These are phyloP conservation scores for Saturnispora sanitii DNA, from an alignment of 805 yeast genomes.

Conservation along the genomic window DNA sequence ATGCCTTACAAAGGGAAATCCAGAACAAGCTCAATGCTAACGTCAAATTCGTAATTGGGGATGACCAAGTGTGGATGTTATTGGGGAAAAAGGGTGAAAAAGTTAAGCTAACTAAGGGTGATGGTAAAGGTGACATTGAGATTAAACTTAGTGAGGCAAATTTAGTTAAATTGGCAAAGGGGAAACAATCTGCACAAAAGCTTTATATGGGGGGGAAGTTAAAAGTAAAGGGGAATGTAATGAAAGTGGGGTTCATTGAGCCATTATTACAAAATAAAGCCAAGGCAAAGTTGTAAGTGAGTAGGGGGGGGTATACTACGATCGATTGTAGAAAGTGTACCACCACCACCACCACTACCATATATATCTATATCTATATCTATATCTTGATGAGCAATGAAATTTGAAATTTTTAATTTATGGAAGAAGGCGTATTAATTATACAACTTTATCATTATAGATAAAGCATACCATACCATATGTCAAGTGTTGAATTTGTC, in stretches of 20 bases:
- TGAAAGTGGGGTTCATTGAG: slow-evolving; percentile 79
- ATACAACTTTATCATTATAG: no score
- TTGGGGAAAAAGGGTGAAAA: no score
- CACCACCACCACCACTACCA: background rate
- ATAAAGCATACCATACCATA: no score
- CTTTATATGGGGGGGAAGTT: slow-evolving; percentile 76
- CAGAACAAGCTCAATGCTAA: no score
- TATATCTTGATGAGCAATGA: no score
- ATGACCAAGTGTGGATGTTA: no score
- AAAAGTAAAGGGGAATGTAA: slow-evolving; percentile 82
- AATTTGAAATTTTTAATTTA: no score
- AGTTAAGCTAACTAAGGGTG: no score
- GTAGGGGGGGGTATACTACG: background rate
- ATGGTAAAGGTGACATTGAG: slow-evolving; percentile 4
- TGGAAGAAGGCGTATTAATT: no score
- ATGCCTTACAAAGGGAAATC: no score
- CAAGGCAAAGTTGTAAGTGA: slow-evolving; percentile 33
- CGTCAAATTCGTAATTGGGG: no score
- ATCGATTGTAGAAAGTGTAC: background rate
- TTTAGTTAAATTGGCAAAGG: slow-evolving; percentile 59
- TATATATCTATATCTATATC: background rate
- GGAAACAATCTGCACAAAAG: slow-evolving; percentile 78
- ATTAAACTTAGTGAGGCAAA: slow-evolving; percentile 42
- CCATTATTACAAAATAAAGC: slow-evolving; percentile 41
- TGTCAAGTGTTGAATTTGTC: background rate